A percentile compares a stretch with the other conserved stretches of the same genome.
Conservation (phyloP, 1,284 basidiomycete genomes). For the Pseudozyma tsukubaensis region DNA sequence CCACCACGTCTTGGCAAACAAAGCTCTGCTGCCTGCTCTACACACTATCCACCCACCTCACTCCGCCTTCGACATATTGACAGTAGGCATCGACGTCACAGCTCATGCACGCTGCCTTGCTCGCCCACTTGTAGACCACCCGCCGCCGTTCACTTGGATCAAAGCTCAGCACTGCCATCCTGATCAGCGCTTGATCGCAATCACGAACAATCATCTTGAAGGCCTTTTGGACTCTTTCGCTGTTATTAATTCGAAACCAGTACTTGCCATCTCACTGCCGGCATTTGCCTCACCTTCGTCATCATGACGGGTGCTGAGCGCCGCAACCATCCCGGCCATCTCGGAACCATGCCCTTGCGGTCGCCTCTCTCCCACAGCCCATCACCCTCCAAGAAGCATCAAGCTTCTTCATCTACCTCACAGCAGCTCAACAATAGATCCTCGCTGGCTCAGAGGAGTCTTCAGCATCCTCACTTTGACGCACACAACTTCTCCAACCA, state of each 20-base stretch:
- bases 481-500: constrained; percentile 15
- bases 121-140: not conserved
- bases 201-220: not conserved
- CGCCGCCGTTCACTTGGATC: not conserved
- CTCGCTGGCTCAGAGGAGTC: constrained; percentile 25
- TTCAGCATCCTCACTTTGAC: constrained; percentile 34
- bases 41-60: too few relatives aligned
- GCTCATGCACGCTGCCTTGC: not conserved
- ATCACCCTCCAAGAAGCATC: constrained; percentile 21
- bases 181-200: too few relatives aligned
- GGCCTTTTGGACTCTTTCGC: too few relatives aligned
- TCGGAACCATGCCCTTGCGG: constrained; percentile 23
- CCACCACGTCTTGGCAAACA: not conserved
- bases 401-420: constrained; percentile 12
- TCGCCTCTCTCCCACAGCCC: constrained; percentile 28
- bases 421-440: constrained; percentile 18
- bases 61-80: not conserved
- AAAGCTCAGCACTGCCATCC: too few relatives aligned
- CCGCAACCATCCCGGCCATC: constrained; percentile 37
- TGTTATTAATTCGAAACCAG: too few relatives aligned
- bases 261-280: not conserved
- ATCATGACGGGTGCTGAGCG: constrained; percentile 43
- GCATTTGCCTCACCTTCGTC: constrained; percentile 7
- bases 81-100: not conserved
- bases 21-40: too few relatives aligned